Conservation (phyloP, 2,329 filamentous ascomycete species). For the Diaporthe sp. region DNA sequence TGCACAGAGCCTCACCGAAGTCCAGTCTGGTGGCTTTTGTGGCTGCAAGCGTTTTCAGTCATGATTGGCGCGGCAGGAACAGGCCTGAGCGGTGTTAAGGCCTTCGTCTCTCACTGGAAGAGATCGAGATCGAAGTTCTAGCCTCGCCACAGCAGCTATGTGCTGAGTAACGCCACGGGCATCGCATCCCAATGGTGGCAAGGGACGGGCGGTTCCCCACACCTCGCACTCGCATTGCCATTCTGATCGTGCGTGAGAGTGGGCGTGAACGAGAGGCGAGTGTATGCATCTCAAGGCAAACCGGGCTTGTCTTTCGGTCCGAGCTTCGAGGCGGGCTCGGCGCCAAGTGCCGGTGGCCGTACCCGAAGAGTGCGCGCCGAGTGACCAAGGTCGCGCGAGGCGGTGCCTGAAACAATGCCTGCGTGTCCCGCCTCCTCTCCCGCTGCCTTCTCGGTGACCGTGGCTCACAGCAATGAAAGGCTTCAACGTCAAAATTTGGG, state of each 20-base stretch:
- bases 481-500: background rate
- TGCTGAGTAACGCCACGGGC: background rate
- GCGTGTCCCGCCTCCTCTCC: background rate
- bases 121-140: constrained; percentile 5
- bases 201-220: background rate
- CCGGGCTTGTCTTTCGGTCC: background rate
- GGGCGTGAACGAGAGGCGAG: background rate
- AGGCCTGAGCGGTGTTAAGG: background rate
- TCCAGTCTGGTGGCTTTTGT: constrained; percentile 4
- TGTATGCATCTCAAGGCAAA: background rate
- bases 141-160: constrained; percentile 1
- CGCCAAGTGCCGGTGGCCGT: constrained; percentile 6
- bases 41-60: constrained; percentile 2
- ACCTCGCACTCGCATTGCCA: constrained; percentile 4
- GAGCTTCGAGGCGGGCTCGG: background rate
- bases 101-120: background rate
- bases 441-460: background rate
- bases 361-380: constrained; percentile 12
- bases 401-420: constrained; percentile 19
- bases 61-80: constrained; percentile 18
- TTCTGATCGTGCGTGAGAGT: background rate
- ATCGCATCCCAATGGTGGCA: background rate
- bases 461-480: background rate
- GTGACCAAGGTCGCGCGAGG: background rate
- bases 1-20: constrained; percentile 13